Evolutionary conservation across 2,329 filamentous ascomycete species (phyloP), one percentile per base, ranked within the genome.

Genomic region (Sarocladium oryzae): DNA sequence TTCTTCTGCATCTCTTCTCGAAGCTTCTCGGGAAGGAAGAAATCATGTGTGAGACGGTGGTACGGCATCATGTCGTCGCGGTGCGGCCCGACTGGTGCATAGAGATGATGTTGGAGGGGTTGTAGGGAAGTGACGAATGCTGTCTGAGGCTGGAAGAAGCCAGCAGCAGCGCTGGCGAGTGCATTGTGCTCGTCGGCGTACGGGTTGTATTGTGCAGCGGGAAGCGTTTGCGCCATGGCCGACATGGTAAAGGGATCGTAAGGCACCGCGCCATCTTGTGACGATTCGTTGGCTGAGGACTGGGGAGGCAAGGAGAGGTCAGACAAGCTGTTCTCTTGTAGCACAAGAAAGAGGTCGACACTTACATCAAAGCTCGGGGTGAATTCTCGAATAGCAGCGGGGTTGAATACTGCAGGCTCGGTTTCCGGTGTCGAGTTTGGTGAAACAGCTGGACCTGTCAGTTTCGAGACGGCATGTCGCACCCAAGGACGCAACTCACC

Each of bases 1-100:
- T 92, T 96, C 69, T 87, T 89, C 63, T 95, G 89, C 55, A 96
- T 71, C 28, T 96, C 90, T 69, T 96, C 89, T 51, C 93, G 81
- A 6, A 95, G 69, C 53, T 89, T 84, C 61, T 96, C 91, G 1
- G 89, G 83, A 37, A 97, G 79, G 67, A 99, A 99, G 57, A 97
- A 88, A 63, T 97, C 91, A 62, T 95, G 89, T 2, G 88, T 84
- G 52, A 86, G 85, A 53, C 89, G 83, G 64, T 99, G 92, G 63
- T 95, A 96, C 2, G 86, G 83, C 57, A 88, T 76, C 26, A 96
- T 75, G 56, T 89, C 89, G 55, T 92, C 87, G 54, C 84, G 81
- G 63, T 90, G 81, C n/a, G 88, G 84, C 5, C 89, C 89, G 52
- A 91, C 79, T 0, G 91, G 90, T 28, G 89, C 88, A 66, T 99